Conservation (phyloP, 305 asterid genomes). For the Fraxinus ornus region DNA sequence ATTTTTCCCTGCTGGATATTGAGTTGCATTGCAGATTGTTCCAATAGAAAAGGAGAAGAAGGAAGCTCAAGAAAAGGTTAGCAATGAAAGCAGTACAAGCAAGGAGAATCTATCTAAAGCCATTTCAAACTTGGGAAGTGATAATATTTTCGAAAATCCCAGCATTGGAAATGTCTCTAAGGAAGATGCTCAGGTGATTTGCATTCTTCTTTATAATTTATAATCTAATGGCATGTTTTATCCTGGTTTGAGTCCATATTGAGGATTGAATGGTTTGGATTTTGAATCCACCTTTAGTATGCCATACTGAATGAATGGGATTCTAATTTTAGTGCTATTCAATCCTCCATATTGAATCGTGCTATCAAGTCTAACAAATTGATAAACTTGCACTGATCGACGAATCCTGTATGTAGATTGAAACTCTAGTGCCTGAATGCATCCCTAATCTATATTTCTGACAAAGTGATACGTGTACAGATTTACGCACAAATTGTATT, state of each 20-base stretch:
- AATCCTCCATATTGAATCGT: background rate
- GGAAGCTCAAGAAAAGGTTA: constrained; percentile 31
- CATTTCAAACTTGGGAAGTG: constrained; percentile 19
- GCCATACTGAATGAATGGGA: background rate
- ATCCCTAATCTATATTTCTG: background rate
- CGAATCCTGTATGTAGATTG: background rate
- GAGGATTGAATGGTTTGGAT: background rate
- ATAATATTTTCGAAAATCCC: constrained; percentile 28
- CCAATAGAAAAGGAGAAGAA: constrained; percentile 52
- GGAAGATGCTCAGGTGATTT: constrained; percentile 46
- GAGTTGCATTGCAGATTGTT: constrained; percentile 43
- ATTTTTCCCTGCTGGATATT: constrained; percentile 1
- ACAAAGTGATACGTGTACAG: background rate
- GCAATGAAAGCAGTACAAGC: constrained; percentile 27
- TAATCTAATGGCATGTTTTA: background rate
- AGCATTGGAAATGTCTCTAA: constrained; percentile 30
- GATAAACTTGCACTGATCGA: background rate
- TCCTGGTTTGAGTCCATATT: background rate
- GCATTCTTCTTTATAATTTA: background rate
- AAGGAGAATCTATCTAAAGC: constrained; percentile 23
- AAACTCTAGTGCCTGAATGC: background rate
- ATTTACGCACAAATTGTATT: background rate
- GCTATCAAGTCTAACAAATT: background rate
- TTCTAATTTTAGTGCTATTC: background rate
- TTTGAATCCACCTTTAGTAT: background rate